These are phyloP conservation scores for Tetrastigma voinierianum DNA, from an alignment of 164 flowering plant species.

Conservation along the genomic window DNA sequence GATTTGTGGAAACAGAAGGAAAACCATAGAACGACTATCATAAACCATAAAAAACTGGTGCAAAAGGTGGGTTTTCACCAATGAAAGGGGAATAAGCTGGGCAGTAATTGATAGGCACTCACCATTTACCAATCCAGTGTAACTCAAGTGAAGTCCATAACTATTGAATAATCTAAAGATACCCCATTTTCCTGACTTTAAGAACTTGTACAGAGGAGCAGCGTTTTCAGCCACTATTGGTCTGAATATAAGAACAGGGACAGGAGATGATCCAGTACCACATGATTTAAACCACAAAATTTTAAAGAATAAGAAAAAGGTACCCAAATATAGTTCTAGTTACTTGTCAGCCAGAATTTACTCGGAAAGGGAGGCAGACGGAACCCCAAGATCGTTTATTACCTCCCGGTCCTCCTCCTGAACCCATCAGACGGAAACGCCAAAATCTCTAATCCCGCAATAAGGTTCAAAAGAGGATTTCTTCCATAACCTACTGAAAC, in stretches of 20 bases:
- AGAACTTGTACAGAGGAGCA: conserved; percentile 66
- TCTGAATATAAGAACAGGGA: conserved; percentile 36
- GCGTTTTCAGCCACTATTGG: conserved; percentile 65
- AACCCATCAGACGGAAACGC: conserved; percentile 80
- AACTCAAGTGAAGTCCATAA: no score
- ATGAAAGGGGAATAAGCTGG: no score
- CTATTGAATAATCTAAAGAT: no score
- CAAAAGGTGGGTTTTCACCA: no score
- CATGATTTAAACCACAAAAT: no score
- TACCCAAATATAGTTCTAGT: not conserved
- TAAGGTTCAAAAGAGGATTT: not conserved
- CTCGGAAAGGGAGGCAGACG: conserved; percentile 66
- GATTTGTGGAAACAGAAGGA: no score
- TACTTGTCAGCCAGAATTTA: conserved; percentile 63
- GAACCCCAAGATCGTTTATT: conserved; percentile 42
- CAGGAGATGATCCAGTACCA: no score
- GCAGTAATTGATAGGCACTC: no score
- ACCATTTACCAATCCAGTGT: no score
- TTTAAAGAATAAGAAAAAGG: no score
- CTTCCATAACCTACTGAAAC: not conserved
- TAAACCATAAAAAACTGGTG: no score
- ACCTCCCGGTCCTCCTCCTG: conserved; percentile 63
- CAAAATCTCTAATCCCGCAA: conserved; percentile 57
- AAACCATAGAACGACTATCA: no score
- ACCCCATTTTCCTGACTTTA: conserved; percentile 68